A percentile compares a stretch with the other conserved stretches of the same genome.
Conservation (phyloP, 1,284 basidiomycete genomes). For the Afroboletus lepidellus region DNA sequence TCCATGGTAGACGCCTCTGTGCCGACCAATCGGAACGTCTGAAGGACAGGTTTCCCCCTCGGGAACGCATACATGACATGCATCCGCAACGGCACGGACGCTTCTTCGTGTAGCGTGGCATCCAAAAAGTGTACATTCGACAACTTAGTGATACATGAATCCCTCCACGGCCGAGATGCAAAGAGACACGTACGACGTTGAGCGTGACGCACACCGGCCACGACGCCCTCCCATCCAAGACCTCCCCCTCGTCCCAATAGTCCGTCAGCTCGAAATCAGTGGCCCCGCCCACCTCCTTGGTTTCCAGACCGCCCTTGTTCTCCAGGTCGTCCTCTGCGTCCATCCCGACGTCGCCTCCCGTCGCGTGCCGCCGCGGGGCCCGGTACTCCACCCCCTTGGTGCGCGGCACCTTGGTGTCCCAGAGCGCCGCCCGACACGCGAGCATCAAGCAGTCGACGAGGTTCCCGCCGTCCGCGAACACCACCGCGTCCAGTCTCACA, state of each 20-base stretch:
- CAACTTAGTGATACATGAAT: constrained; percentile 36
- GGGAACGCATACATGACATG: constrained; percentile 63
- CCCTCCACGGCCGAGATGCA: background rate
- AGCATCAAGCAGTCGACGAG: constrained; percentile 74
- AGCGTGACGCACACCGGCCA: constrained; percentile 78
- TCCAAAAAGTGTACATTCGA: constrained; percentile 64
- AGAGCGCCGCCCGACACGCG: constrained; percentile 71
- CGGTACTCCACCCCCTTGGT: constrained; percentile 65
- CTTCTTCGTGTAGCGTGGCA: constrained; percentile 65
- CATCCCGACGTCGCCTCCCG: constrained; percentile 40
- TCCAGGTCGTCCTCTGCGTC: constrained; percentile 45
- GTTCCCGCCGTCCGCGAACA: constrained; percentile 73
- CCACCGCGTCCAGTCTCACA: constrained; percentile 63
- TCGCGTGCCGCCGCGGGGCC: constrained; percentile 33
- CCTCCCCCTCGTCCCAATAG: constrained; percentile 80
- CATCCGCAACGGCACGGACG: constrained; percentile 54
- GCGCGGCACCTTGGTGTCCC: constrained; percentile 75
- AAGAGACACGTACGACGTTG: constrained; percentile 55
- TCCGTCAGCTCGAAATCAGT: constrained; percentile 82
- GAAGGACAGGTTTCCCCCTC: constrained; percentile 41
- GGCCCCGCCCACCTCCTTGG: constrained; percentile 38
- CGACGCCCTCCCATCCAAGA: constrained; percentile 51
- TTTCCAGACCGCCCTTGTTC: constrained; percentile 46
- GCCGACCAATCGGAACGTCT: constrained; percentile 63
- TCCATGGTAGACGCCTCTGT: constrained; percentile 48